Base-by-base conservation (phyloP, 345 rosid genomes). In the Bruguiera sexangula region DNA sequence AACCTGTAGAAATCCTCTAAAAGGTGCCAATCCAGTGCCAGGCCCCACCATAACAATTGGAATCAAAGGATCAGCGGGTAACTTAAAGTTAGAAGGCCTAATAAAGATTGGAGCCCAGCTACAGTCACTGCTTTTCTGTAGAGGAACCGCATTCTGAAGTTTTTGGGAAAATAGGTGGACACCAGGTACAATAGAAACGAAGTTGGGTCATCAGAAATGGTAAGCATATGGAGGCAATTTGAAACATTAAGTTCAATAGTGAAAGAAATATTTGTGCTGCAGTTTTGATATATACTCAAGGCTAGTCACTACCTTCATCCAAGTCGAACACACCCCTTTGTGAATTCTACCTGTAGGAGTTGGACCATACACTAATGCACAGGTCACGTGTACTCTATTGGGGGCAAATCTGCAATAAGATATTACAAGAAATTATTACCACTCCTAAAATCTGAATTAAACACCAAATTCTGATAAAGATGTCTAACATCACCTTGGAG, bases 11-110 rank as follows among this genome's bases (percentile, higher is more conserved):
- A 76, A 76, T 48, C 80, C 76, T 56, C 80, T 71, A 58, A 76
- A 76, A 32, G 80, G 76, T 54, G 80, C 80, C 65, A 76, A 68
- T 48, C 80, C 80, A 27, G 80, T 76, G 43, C 80, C 80, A 62
- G 76, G 80, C 31, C 80, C 80, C 69, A 76, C 73, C 80, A 76
- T 71, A 62, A 76, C 71, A 31, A 76, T 63, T 24, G 80, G 80
- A 62, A 55, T 71, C 48, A 75, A 76, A 62, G 80, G 75, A 62
- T 76, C 61, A 32, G 69, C 57, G 6, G 80, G 80, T 56, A 71
- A 67, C 76, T 67, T 71, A 69, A 76, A 76, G 63, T 71, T 76
- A 53, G 80, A 76, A 24, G 80, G 29, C 72, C 80, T 71, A 34
- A 71, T 71, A 53, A 71, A 76, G 46, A 76, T 26, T 19, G 80